phyloP scores from a whole-genome alignment of 2,329 filamentous ascomycete species.

The Elsinoe arachidis region DNA sequence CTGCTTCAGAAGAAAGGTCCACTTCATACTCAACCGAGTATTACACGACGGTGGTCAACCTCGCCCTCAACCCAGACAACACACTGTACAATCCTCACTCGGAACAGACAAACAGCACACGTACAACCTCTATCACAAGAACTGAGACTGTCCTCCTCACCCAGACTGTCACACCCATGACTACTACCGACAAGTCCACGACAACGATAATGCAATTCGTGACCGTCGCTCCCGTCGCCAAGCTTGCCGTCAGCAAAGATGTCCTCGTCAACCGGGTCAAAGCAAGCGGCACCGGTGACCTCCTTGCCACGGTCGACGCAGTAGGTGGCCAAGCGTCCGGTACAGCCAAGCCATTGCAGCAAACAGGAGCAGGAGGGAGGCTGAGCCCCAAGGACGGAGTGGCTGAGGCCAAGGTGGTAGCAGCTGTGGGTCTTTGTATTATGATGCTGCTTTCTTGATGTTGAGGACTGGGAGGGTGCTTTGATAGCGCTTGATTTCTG shows the following conservation, averaged over 20 bases:
- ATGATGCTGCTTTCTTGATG: not conserved
- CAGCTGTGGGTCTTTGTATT: not conserved
- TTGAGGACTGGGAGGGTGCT: not conserved
- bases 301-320: not conserved
- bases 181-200: conserved; percentile 4
- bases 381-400: conserved; percentile 2
- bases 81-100: conserved; percentile 10
- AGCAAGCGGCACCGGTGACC: not conserved
- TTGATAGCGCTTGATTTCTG: conserved; percentile 1
- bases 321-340: not conserved
- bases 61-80: conserved; percentile 9
- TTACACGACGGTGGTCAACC: conserved; percentile 8
- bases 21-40: conserved; percentile 3
- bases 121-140: not conserved
- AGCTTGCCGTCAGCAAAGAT: not conserved
- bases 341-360: not conserved
- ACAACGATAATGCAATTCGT: conserved; percentile 10
- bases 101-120: not conserved
- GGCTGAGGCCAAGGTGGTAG: not conserved
- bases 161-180: conserved; percentile 7
- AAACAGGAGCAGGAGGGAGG: not conserved
- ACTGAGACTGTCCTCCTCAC: conserved; percentile 5
- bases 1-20: not conserved
- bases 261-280: conserved; percentile 3
- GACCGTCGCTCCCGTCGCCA: conserved; percentile 10